Conservation (phyloP, 2,329 filamentous ascomycete species). For the Aureobasidium sp. region DNA sequence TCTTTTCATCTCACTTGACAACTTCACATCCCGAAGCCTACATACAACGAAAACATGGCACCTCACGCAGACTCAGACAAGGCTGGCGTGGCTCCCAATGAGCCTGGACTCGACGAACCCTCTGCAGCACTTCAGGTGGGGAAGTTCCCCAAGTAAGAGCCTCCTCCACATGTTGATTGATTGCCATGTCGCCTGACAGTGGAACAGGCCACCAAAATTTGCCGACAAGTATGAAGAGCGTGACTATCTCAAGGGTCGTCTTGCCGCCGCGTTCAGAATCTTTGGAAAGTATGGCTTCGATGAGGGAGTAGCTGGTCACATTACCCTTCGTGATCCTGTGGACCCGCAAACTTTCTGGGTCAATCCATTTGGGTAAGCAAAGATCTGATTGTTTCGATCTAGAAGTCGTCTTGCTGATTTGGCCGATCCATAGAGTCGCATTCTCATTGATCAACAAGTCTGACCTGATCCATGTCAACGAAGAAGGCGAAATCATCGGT, state of each 20-base stretch:
- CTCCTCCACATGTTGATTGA: background rate
- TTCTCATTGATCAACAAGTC: slow-evolving; percentile 39
- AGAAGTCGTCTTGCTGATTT: background rate
- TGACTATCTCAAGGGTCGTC: slow-evolving; percentile 37
- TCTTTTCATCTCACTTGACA: background rate
- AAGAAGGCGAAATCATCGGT: slow-evolving; percentile 37
- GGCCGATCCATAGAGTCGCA: slow-evolving; percentile 33
- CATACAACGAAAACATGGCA: slow-evolving; percentile 9
- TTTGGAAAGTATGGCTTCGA: slow-evolving; percentile 31
- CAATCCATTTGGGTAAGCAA: slow-evolving; percentile 27
- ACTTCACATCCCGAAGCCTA: background rate
- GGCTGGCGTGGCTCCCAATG: slow-evolving; percentile 12
- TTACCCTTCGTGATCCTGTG: slow-evolving; percentile 35
- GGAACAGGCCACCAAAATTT: slow-evolving; percentile 23
- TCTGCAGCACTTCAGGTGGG: slow-evolving; percentile 13
- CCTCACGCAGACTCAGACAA: slow-evolving; percentile 17
- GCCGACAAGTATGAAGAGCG: slow-evolving; percentile 34
- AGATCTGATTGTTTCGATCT: background rate
- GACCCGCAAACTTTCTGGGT: slow-evolving; percentile 32
- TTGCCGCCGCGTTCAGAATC: slow-evolving; percentile 39
- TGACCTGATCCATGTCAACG: slow-evolving; percentile 41
- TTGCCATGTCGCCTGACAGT: background rate
- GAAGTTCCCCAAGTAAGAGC: slow-evolving; percentile 14
- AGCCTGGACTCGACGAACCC: slow-evolving; percentile 17
- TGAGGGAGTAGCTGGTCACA: slow-evolving; percentile 35